Percentiles rank a stretch among this genome's conserved stretches.
phyloP scores from a whole-genome alignment of 2,329 filamentous ascomycete species.

The Hypoxylon sp. region DNA sequence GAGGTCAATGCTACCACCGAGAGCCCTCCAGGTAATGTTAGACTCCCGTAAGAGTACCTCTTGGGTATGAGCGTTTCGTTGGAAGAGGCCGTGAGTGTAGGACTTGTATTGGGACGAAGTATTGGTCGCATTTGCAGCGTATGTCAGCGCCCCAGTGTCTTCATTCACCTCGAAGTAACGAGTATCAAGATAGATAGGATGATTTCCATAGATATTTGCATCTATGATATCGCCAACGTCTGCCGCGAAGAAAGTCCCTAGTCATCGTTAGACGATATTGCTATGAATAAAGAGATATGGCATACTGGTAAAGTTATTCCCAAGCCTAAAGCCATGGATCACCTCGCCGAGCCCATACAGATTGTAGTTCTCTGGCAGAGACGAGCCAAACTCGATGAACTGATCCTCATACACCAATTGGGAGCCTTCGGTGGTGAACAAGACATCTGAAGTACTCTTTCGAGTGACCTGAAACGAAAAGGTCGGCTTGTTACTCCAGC shows the following conservation, averaged over 20 bases:
- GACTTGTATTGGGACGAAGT: constrained; percentile 66
- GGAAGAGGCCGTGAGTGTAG: constrained; percentile 78
- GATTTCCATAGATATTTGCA: constrained; percentile 76
- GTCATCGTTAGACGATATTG: constrained; percentile 18
- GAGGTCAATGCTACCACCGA: constrained; percentile 81
- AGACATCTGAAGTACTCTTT: constrained; percentile 66
- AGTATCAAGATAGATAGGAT: constrained; percentile 83
- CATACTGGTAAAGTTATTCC: constrained; percentile 73
- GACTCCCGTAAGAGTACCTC: constrained; percentile 72
- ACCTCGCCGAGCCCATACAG: constrained; percentile 78
- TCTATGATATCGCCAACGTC: constrained; percentile 73
- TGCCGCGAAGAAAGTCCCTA: constrained; percentile 65
- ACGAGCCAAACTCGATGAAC: constrained; percentile 76
- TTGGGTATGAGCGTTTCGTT: constrained; percentile 79
- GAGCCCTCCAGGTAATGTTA: constrained; percentile 74
- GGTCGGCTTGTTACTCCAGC: constrained; percentile 62
- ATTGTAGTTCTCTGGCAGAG: constrained; percentile 75
- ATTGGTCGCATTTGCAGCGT: constrained; percentile 64
- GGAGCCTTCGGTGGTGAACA: constrained; percentile 72
- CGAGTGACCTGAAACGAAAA: constrained; percentile 74
- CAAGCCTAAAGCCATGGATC: constrained; percentile 75
- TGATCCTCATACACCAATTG: constrained; percentile 78
- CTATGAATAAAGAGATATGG: neutral
- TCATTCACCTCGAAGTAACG: constrained; percentile 71
- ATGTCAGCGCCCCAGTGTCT: constrained; percentile 57